Evolutionary conservation across 2,329 filamentous ascomycete species (phyloP), one percentile per base, ranked within the genome.

Genomic region (Hortaea werneckii): DNA sequence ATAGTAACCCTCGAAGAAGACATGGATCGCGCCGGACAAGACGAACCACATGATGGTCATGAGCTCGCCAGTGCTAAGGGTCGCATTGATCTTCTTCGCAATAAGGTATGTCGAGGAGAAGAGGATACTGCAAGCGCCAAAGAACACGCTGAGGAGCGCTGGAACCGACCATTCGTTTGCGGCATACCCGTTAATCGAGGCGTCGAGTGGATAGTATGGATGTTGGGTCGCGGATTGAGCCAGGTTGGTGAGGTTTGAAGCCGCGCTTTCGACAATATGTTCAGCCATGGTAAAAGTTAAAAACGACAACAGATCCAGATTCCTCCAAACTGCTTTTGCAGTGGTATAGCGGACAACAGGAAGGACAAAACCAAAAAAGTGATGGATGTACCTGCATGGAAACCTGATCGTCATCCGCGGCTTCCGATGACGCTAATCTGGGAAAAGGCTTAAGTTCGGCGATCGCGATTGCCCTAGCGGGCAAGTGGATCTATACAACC

Each of bases 1-100:
- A 61, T 87, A 94, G 65, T 94, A 94, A 34, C 82, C 85, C 69
- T 94, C 87, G 63, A 94, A 94, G 59, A 84, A 81, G 45, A 83
- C 74, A 66, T 95, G 88, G 34, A 94, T 72, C 54, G 75, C 79
- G 2, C 79, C 80, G 55, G 77, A 85, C 10, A 90, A 71, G 20
- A 82, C 74, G 63, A 89, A 89, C 86, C 86, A 90, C 65, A 87
- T 65, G 20, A 83, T 76, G 4, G 76, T 76, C 9, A 74, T 54
- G 40, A 79, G 70, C 53, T 87, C 83, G 27, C 61, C 62, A 6
- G 56, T 64, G 30, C 70, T 67, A 43, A 87, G 59, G 7, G 64
- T 68, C 1, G 79, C 77, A 12, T 77, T 71, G 37, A 72, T 58
- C 47, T 65, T 66, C 53, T 74, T 77, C 49, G 78, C 70, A 32